Evolutionary conservation across 2,329 filamentous ascomycete species (phyloP).

Genomic region (Pyrenophora teres): DNA sequence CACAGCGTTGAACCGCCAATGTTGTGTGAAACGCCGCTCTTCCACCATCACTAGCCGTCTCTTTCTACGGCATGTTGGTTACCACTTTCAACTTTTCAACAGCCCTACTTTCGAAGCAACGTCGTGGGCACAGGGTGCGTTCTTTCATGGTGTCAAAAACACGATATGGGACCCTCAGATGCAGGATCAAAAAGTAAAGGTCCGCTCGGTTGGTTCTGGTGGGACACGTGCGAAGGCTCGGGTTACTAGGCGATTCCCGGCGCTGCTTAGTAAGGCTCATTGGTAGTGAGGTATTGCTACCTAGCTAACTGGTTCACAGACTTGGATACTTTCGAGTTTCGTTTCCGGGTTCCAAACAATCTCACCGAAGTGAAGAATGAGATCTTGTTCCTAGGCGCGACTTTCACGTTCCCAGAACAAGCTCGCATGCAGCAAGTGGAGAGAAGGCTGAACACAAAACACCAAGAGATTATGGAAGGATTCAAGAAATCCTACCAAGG

Average conservation of each 20-base stretch:
- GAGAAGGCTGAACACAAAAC: too few relatives aligned
- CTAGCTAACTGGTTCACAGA: slow-evolving; percentile 1
- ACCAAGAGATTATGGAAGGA: too few relatives aligned
- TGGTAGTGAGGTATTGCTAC: not conserved
- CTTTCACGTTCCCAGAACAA: too few relatives aligned
- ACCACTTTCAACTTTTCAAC: slow-evolving; percentile 17
- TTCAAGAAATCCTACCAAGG: too few relatives aligned
- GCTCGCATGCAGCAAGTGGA: too few relatives aligned
- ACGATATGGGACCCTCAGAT: not conserved
- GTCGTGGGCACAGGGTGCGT: slow-evolving; percentile 9
- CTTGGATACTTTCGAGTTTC: slow-evolving; percentile 4
- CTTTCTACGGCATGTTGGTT: slow-evolving; percentile 12
- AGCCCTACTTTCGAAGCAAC: slow-evolving; percentile 8
- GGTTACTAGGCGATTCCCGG: not conserved
- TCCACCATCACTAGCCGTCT: slow-evolving; percentile 1
- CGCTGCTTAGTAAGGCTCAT: slow-evolving; percentile 3
- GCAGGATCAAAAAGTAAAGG: not conserved
- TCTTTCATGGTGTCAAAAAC: slow-evolving; percentile 8
- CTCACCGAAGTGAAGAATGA: too few relatives aligned
- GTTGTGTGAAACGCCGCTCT: not conserved
- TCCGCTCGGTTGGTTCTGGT: not conserved
- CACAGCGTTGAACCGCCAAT: slow-evolving; percentile 1
- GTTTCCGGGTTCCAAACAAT: not conserved
- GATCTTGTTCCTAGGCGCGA: too few relatives aligned
- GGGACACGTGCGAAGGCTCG: not conserved